Evolutionary conservation across 1,284 basidiomycete species (phyloP), one percentile per base, ranked within the genome.

Genomic region (Mycena citricolor): DNA sequence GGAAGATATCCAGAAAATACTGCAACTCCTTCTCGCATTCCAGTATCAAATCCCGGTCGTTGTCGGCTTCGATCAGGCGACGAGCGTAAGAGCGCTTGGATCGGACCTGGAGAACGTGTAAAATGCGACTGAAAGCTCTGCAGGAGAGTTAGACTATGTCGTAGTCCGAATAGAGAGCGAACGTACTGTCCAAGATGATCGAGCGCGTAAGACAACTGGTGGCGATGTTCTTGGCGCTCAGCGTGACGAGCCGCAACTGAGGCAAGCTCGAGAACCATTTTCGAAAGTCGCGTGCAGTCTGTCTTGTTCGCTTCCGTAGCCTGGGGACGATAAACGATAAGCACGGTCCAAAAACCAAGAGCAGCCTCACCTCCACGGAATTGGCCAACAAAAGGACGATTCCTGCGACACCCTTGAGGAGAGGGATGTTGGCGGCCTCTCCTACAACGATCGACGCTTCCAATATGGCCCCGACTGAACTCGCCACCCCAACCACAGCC

Each of bases 11-110:
- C 1, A 54, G 42, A 43, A 39, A 51, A 44, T 52, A 43, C 31
- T 52, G 45, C 17, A 54, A 44, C 30, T 52, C 52, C 33, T 44
- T 48, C 25, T 54, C 52, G 21, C 49, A 54, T 11, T 52, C 42
- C 5, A 12, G 20, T 20, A 54, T 28, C 17, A 54, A 38, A 29
- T 41, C 40, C 6, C 24, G 14, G 6, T 49, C 50, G 16, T 42
- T 43, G 1, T 10, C n/a, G 4, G 20, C 20, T 14, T 54, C 40
- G 24, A 54, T 24, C 25, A 52, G 34, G 5, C 52, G 42, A 11
- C 43, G 42, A 21, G 39, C 20, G 22, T 47, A 37, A 12, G 50
- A 49, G 20, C 50, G 49, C 34, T 40, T 42, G 2, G 6, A 28
- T 31, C 20, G 39, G n/a, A 29, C n/a, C 14, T 42, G 21, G 30